These are phyloP conservation scores for Ceratocystis variospora DNA, from an alignment of 2,329 filamentous ascomycete species.

Conservation along the genomic window DNA sequence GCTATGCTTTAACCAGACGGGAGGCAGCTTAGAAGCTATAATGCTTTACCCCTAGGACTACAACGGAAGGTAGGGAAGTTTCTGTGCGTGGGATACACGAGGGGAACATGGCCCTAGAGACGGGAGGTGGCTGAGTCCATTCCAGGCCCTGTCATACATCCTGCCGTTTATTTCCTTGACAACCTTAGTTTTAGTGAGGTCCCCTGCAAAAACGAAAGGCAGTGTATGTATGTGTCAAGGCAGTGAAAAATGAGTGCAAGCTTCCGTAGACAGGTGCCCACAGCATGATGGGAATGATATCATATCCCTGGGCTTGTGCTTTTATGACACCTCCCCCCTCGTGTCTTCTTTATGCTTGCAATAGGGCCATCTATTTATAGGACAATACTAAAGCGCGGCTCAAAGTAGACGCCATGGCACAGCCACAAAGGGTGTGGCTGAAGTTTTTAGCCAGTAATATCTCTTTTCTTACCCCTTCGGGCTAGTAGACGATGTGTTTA, in stretches of 20 bases:
- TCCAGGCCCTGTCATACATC: not conserved
- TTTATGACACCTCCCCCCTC: not conserved
- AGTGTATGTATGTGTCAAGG: not conserved
- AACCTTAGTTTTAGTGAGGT: not conserved
- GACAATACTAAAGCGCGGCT: not conserved
- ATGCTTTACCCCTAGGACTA: not conserved
- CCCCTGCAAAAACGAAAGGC: not conserved
- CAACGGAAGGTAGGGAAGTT: not conserved
- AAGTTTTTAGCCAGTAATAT: not conserved
- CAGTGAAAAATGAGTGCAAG: not conserved
- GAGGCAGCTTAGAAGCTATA: too few relatives aligned
- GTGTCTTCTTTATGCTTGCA: not conserved
- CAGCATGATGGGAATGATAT: not conserved
- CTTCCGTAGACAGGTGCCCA: not conserved
- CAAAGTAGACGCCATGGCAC: not conserved
- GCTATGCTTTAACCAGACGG: too few relatives aligned
- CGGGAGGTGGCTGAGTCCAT: not conserved
- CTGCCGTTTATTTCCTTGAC: not conserved
- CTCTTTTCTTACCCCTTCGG: not conserved
- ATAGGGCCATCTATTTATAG: slow-evolving; percentile 4
- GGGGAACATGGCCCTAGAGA: not conserved
- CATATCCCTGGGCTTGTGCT: slow-evolving; percentile 2
- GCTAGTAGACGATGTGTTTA: not conserved
- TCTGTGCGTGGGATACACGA: not conserved
- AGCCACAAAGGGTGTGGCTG: not conserved